Conservation (phyloP, 495 filamentous ascomycete species). For the Wilcoxina mikolae region DNA sequence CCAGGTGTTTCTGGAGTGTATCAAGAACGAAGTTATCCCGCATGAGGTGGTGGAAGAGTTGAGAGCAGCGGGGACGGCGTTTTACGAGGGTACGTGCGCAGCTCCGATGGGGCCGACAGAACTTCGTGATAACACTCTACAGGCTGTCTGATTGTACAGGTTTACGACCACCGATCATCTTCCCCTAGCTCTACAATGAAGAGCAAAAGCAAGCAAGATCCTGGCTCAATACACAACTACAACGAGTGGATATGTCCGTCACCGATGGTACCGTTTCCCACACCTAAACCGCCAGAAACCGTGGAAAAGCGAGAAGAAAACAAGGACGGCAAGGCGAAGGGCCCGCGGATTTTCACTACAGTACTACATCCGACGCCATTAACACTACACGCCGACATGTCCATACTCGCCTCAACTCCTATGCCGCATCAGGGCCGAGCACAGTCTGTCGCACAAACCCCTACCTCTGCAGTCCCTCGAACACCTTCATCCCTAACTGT, state of each 20-base stretch:
- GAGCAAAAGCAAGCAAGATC: constrained; percentile 41
- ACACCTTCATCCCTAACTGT: constrained; percentile 40
- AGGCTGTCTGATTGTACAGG: constrained; percentile 83
- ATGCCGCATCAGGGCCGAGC: constrained; percentile 14
- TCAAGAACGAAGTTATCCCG: constrained; percentile 50
- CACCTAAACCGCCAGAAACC: constrained; percentile 20
- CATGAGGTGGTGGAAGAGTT: constrained; percentile 63
- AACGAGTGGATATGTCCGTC: constrained; percentile 79
- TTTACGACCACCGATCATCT: constrained; percentile 66
- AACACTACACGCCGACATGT: constrained; percentile 56
- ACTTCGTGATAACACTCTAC: neutral
- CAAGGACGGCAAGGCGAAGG: constrained; percentile 38
- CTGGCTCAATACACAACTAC: constrained; percentile 82
- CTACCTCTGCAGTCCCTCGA: constrained; percentile 52
- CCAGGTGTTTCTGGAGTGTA: constrained; percentile 40
- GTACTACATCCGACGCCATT: constrained; percentile 76
- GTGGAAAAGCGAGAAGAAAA: constrained; percentile 26
- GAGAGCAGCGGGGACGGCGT: constrained; percentile 49
- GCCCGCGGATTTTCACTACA: constrained; percentile 55
- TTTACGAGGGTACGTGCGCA: constrained; percentile 63
- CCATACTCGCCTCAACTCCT: constrained; percentile 59
- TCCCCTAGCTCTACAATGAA: constrained; percentile 42
- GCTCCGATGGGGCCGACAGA: neutral
- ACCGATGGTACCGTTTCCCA: constrained; percentile 64
- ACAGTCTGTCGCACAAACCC: constrained; percentile 36